Percentiles rank a stretch among this genome's conserved stretches.
These are phyloP conservation scores for Aphanomyces astaci DNA, from an alignment of 352 stramenopile genomes.

Conservation along the genomic window DNA sequence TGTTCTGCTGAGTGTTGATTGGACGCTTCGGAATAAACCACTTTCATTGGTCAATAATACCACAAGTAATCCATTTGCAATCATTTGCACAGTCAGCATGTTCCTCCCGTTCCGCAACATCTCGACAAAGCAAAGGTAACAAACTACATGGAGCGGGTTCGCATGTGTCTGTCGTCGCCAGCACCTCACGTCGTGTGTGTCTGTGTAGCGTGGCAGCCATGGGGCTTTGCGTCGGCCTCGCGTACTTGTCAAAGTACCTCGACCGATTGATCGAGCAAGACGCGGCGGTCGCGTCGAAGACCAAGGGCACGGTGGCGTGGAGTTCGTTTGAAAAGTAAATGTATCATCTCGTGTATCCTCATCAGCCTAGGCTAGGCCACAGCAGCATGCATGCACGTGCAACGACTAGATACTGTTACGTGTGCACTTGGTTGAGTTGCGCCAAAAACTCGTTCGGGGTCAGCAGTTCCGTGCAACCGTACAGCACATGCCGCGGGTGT, in stretches of 20 bases:
- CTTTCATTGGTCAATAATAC: background rate
- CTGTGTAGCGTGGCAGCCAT: constrained; percentile 6
- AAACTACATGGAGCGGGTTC: too few relatives aligned
- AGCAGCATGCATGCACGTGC: too few relatives aligned
- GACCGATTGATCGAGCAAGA: constrained; percentile 15
- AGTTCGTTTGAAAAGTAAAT: constrained; percentile 21
- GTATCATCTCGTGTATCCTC: too few relatives aligned
- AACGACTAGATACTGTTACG: too few relatives aligned
- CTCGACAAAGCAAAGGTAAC: constrained; percentile 21
- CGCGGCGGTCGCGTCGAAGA: constrained; percentile 2
- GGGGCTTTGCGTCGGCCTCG: constrained; percentile 19
- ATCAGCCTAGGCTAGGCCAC: too few relatives aligned
- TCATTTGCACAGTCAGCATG: too few relatives aligned
- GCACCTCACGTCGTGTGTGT: background rate
- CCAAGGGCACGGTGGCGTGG: constrained; percentile 5
- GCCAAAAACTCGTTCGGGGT: constrained; percentile 84
- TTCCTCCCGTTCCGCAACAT: constrained; percentile 23
- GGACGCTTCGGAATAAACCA: too few relatives aligned
- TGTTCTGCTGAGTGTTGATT: too few relatives aligned
- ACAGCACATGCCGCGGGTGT: constrained; percentile 64
- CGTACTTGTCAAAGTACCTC: constrained; percentile 13
- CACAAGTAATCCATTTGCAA: too few relatives aligned
- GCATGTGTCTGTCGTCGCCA: too few relatives aligned
- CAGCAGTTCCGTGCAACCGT: constrained; percentile 84
- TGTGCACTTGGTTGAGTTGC: constrained; percentile 43